phyloP scores from a whole-genome alignment of 208 protist species.

The Zelonia costaricensis region DNA sequence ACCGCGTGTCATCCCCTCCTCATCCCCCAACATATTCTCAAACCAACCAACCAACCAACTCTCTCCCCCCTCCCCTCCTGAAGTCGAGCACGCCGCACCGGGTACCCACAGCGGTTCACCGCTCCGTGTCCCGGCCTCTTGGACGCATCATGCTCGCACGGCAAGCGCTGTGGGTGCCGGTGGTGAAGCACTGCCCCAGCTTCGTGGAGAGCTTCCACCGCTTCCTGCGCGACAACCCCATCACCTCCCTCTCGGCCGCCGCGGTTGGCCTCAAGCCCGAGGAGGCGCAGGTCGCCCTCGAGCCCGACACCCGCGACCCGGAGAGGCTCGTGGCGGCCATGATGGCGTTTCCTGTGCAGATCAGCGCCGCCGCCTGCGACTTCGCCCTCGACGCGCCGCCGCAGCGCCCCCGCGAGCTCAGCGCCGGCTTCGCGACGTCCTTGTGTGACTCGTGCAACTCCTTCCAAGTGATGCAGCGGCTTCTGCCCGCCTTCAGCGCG shows the following conservation, averaged over 20 bases:
- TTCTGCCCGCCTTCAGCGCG: constrained; percentile 37
- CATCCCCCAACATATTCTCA: too few species aligned
- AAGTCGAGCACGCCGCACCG: background rate
- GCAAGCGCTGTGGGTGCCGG: constrained; percentile 63
- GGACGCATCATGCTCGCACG: constrained; percentile 45
- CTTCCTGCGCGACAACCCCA: constrained; percentile 46
- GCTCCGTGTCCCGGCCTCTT: constrained; percentile 2
- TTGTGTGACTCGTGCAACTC: constrained; percentile 71
- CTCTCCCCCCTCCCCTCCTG: background rate
- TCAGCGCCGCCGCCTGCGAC: constrained; percentile 49
- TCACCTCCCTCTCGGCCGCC: constrained; percentile 25
- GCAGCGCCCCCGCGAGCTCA: constrained; percentile 19
- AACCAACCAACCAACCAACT: too few species aligned
- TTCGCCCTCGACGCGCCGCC: background rate
- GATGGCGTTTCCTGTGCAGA: constrained; percentile 61
- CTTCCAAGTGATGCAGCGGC: constrained; percentile 64
- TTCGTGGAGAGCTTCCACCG: constrained; percentile 32
- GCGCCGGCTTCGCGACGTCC: constrained; percentile 43
- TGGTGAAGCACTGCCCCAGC: constrained; percentile 43
- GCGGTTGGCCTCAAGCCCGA: constrained; percentile 37
- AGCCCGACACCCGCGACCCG: constrained; percentile 22
- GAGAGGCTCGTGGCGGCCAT: constrained; percentile 19
- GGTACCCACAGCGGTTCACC: background rate
- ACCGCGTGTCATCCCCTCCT: too few species aligned
- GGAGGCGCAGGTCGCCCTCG: constrained; percentile 41